Evolutionary conservation across 345 rosid genomes (phyloP), one percentile per base, ranked within the genome.

Genomic region (Carallia brachiata): DNA sequence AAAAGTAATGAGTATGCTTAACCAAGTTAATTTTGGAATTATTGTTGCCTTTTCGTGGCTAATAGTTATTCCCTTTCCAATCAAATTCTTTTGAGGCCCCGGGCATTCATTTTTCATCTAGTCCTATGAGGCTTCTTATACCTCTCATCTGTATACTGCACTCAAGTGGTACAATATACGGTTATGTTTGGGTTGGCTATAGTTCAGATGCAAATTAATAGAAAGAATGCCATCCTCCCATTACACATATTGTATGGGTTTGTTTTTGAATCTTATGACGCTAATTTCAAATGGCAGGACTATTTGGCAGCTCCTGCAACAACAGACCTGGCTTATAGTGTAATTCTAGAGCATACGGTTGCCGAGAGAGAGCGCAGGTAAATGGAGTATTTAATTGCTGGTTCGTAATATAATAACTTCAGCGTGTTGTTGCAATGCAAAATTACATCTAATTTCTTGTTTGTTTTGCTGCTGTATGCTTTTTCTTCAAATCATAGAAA

Each of bases 331-430:
- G 89, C 99, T 12, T 95, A 89, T 72, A 65, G 79, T 85, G 90
- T 90, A 70, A 83, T 95, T 74, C 82, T 95, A 72, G 99, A 92
- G 69, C 98, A 92, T 81, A 86, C 99, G 37, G 82, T 87, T 73
- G 89, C 97, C 39, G 99, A 95, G 80, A 95, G 94, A 79, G 99
- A 95, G 73, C 97, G 97, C 79, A 95, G 99, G 99, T 95, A 82
- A 77, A 62, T 70, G 36, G 56, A 37, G 66, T 70, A 19, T 57
- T 56, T 23, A 13, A 15, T 47, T 62, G 40, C 68, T 8, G 23
- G 36, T 61, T 67, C 39, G 6, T 6, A 23, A 2, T 64, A 39
- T 10, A n/a, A 6, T 6, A 32, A 58, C 36, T 60, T 48, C 5
- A 12, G 39, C 59, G 4, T 15, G 10, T 37, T 30, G 10, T 27